Evolutionary conservation across 495 filamentous ascomycete genomes (phyloP).

Genomic region (Xanthoparmelia taractica): DNA sequence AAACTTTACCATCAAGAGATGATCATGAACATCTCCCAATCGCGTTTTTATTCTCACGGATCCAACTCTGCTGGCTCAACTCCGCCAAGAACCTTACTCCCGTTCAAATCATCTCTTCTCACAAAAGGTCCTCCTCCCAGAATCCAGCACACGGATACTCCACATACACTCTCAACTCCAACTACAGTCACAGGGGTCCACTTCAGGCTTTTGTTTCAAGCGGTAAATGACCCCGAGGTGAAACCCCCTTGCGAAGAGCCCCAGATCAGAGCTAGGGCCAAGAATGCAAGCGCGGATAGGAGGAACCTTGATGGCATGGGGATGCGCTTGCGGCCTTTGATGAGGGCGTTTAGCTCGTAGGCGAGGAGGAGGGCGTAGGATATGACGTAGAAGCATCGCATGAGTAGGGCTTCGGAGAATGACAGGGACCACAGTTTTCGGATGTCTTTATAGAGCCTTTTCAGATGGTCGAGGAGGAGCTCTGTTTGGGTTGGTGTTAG

Average conservation of each 20-base stretch:
- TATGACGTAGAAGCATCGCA: slow-evolving; percentile 1
- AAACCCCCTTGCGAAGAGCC: neutral
- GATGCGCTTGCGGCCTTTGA: neutral
- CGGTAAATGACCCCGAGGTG: too few relatives aligned
- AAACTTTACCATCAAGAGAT: too few relatives aligned
- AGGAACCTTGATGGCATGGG: neutral
- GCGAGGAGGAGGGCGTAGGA: neutral
- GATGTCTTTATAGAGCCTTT: neutral
- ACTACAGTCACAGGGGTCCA: too few relatives aligned
- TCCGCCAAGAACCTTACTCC: too few relatives aligned
- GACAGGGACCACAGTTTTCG: neutral
- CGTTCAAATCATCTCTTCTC: too few relatives aligned
- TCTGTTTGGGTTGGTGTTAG: neutral
- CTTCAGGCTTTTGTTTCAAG: too few relatives aligned
- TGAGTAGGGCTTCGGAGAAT: slow-evolving; percentile 1
- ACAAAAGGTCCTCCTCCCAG: too few relatives aligned
- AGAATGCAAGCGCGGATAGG: neutral
- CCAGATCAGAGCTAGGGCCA: slow-evolving; percentile 1
- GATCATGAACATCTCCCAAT: too few relatives aligned
- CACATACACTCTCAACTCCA: too few relatives aligned
- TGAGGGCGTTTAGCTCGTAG: neutral
- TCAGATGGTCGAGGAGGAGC: neutral
- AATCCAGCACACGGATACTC: too few relatives aligned
- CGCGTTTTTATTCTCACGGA: too few relatives aligned
- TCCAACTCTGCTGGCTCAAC: too few relatives aligned